Evolutionary conservation across 2,329 filamentous ascomycete genomes (phyloP), one percentile per base, ranked within the genome.

Genomic region (Thielaviopsis euricoi): DNA sequence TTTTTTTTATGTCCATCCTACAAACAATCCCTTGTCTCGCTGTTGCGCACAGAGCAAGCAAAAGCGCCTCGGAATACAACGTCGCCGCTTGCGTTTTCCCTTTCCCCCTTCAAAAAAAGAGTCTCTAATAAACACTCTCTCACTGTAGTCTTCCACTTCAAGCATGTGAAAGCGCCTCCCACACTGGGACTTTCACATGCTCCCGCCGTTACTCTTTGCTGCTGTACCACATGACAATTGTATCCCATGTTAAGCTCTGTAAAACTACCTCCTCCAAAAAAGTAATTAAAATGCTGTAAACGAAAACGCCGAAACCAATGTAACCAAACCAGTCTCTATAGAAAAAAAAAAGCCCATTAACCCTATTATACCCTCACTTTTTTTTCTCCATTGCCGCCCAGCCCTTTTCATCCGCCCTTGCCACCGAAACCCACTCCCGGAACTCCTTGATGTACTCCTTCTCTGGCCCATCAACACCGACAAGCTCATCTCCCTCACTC

Each of bases 401-500:
- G 17, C 37, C 33, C 10, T 40, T 43, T n/a, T 43, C 37, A 10
- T 43, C 37, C 5, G 37, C 37, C 17, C 37, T n/a, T 6, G 37
- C 37, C 15, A 43, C 37, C 7, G 37, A 15, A n/a, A n/a, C 37
- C 37, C 37, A 43, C 5, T 43, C 37, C 10, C 37, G 37, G 17
- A 43, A 43, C 37, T 43, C 37, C 37, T 43, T 43, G 37, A 43
- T n/a, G 7, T 43, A 43, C 33, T 26, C 46, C 25, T 19, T 25
- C 29, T 19, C 49, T 12, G 21, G 12, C 15, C 66, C 64, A 52
- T 70, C 67, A 2, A 67, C 67, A 33, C 63, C 63, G 37, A 69
- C 67, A 46, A 69, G 67, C 62, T 81, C 78, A 61, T n/a, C 37
- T 5, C 17, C 37, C 37, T 43, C 37, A 10, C 37, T 7, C 37